phyloP scores from a whole-genome alignment of 2,329 filamentous ascomycete genomes.

The Trichothecium roseum region DNA sequence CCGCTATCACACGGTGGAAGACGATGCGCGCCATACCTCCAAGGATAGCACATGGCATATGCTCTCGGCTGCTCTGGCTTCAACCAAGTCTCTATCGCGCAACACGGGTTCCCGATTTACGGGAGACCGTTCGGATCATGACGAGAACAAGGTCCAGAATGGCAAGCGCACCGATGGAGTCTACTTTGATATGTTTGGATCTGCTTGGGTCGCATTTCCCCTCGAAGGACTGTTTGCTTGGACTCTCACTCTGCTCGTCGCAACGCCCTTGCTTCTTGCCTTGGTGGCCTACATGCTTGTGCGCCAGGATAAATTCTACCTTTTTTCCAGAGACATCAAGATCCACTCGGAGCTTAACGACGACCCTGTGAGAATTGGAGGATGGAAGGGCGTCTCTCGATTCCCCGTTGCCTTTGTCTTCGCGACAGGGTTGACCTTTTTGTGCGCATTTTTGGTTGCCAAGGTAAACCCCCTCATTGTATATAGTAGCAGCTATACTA shows the following conservation, averaged over 20 bases:
- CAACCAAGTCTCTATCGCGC: slow-evolving; percentile 59
- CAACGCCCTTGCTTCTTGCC: slow-evolving; percentile 64
- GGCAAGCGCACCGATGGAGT: slow-evolving; percentile 61
- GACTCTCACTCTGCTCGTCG: slow-evolving; percentile 73
- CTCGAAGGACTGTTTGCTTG: slow-evolving; percentile 80
- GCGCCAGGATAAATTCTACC: slow-evolving; percentile 74
- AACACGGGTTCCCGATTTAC: slow-evolving; percentile 58
- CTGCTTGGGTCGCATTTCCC: slow-evolving; percentile 65
- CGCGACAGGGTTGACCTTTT: slow-evolving; percentile 58
- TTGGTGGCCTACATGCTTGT: slow-evolving; percentile 58
- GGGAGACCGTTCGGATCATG: slow-evolving; percentile 42
- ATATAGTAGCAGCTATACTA: slow-evolving; percentile 80
- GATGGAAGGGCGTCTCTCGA: slow-evolving; percentile 73
- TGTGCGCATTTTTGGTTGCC: slow-evolving; percentile 61
- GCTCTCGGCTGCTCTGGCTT: slow-evolving; percentile 73
- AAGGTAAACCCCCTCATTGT: slow-evolving; percentile 84
- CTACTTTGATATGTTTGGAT: slow-evolving; percentile 91
- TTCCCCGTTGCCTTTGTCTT: slow-evolving; percentile 67
- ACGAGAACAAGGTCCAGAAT: slow-evolving; percentile 52
- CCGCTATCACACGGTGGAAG: slow-evolving; percentile 83
- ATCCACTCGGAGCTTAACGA: slow-evolving; percentile 48
- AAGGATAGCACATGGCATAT: slow-evolving; percentile 76
- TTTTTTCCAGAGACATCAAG: slow-evolving; percentile 56
- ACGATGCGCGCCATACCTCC: slow-evolving; percentile 74
- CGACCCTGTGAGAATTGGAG: slow-evolving; percentile 55